Base-by-base conservation (phyloP, 2,329 filamentous ascomycete species). In the Verticillium dahliae region DNA sequence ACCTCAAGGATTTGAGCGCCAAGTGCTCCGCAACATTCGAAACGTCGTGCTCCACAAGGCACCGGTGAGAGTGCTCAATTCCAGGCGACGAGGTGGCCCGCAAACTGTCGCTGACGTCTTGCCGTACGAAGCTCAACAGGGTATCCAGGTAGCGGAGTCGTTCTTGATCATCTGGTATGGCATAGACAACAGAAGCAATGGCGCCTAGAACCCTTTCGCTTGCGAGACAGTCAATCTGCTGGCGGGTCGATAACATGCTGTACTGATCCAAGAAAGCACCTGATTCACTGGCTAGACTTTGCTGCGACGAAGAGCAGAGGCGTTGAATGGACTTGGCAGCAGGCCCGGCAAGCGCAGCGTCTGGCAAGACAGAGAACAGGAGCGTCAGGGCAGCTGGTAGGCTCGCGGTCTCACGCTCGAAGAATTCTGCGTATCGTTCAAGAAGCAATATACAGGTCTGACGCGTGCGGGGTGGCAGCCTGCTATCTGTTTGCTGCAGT, bases 151-250 rank as follows among this genome's bases (percentile, higher is more conserved):
- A 84, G 81, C 31, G 45, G 3, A 66, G 57, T n/a, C 57, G 58
- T 14, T 59, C 57, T 4, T 55, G 18, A 13, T 62, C 64, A 9
- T 50, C 57, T 11, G 84, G 76, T 10, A 91, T 79, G 9, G 90
- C 89, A 73, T 95, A 90, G 35, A 92, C 83, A 54, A 95, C 87
- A 9, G 86, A 87, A 9, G 90, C 85, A 65, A 95, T 90, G 1
- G 86, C 90, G 50, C 89, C 86, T 5, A 92, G 80, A 0, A 94
- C 84, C 67, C 85, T 86, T 69, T 93, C 90, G 69, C 90, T 90
- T 1, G 87, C 87, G 60, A 87, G 77, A 45, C 84, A 84, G 65
- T 93, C 89, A 10, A 90, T 78, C 7, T 82, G 83, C n/a, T 77
- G 76, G 58, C 80, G 80, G 27, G 74, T 74, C n/a, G 84, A 78